These are phyloP conservation scores for Boletus insuetus DNA, from an alignment of 768 basidiomycete genomes.

Conservation along the genomic window DNA sequence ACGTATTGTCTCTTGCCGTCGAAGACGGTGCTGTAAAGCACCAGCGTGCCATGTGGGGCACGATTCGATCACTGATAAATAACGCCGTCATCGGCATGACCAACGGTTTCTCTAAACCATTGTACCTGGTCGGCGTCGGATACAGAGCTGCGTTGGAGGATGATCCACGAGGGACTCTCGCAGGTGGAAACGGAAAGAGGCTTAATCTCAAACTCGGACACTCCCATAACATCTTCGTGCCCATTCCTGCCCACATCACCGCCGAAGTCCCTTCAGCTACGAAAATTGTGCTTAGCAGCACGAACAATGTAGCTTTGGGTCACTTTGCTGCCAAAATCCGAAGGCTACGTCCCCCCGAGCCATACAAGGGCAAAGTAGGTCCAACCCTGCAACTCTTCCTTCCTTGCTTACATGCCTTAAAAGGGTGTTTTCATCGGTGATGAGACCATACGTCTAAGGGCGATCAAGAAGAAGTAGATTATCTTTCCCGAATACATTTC, in stretches of 20 bases:
- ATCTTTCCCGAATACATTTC: conserved; percentile 5
- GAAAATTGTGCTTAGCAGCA: conserved; percentile 77
- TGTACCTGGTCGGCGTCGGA: conserved; percentile 93
- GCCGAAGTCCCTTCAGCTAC: conserved; percentile 80
- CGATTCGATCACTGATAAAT: conserved; percentile 82
- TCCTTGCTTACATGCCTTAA: conserved; percentile 2
- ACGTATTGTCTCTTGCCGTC: conserved; percentile 38
- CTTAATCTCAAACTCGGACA: conserved; percentile 92
- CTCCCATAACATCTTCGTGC: conserved; percentile 82
- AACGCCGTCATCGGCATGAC: conserved; percentile 92
- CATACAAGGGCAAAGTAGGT: conserved; percentile 95
- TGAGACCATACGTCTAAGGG: conserved; percentile 88
- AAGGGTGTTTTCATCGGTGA: conserved; percentile 94
- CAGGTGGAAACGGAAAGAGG: conserved; percentile 60
- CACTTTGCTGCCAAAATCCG: conserved; percentile 87
- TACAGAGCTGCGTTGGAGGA: conserved; percentile 87
- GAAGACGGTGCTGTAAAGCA: conserved; percentile 65
- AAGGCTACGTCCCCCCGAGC: conserved; percentile 85
- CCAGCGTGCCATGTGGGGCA: conserved; percentile 94
- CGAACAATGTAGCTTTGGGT: conserved; percentile 85
- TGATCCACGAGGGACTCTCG: conserved; percentile 60
- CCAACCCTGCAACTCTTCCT: background rate
- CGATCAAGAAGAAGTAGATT: conserved; percentile 91
- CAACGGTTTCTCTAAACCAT: conserved; percentile 76
- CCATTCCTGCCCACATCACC: conserved; percentile 79